Percentiles rank a stretch among this genome's conserved stretches.
Evolutionary conservation across 2,329 filamentous ascomycete species (phyloP).

Genomic region (Leptographium galeiforme): DNA sequence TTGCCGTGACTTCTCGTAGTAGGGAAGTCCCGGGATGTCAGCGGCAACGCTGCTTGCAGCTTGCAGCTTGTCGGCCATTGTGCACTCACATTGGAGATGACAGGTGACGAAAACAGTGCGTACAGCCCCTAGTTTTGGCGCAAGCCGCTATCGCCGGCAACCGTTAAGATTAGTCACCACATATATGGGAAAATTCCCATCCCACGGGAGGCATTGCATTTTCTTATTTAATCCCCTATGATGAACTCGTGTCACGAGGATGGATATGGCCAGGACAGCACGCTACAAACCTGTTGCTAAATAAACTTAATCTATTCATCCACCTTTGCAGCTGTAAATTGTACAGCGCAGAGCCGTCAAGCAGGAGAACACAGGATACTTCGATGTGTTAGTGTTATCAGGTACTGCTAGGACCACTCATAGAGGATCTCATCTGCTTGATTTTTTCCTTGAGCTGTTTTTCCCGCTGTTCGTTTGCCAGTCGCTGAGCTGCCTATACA

Average conservation of each 20-base stretch:
- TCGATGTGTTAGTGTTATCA: constrained; percentile 32
- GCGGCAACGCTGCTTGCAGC: constrained; percentile 10
- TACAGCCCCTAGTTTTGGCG: neutral
- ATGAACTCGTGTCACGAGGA: no score
- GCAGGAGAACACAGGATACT: constrained; percentile 14
- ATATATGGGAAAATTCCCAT: no score
- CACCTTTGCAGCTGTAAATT: neutral
- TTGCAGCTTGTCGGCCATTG: constrained; percentile 20
- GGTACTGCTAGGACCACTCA: constrained; percentile 24
- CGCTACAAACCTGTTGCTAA: no score
- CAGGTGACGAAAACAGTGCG: no score
- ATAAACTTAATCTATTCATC: neutral
- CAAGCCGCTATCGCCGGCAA: no score
- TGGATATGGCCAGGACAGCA: no score
- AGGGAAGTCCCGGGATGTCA: constrained; percentile 42
- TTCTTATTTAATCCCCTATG: no score
- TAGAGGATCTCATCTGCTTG: constrained; percentile 41
- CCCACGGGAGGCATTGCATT: no score
- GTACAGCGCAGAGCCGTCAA: neutral
- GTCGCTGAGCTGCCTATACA: constrained; percentile 17
- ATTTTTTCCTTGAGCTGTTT: constrained; percentile 39
- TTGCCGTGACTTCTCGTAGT: constrained; percentile 59
- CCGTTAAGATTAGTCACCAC: no score
- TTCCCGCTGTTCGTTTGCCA: constrained; percentile 33
- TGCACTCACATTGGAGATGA: neutral